These are phyloP conservation scores for Komagataella mondaviorum DNA, from an alignment of 805 yeast genomes.

Conservation along the genomic window DNA sequence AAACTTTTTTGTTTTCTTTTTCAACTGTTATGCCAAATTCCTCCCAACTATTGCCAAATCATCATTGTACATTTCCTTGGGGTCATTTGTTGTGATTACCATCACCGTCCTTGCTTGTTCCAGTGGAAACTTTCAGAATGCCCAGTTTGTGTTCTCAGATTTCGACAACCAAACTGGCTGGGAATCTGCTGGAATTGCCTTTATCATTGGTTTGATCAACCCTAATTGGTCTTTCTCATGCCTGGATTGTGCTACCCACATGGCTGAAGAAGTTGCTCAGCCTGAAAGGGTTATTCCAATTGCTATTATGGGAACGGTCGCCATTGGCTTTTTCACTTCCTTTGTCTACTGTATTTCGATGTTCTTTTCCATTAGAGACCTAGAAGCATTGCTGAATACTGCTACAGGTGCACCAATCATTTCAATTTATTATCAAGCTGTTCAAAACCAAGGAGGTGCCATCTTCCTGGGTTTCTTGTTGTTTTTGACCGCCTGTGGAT, in stretches of 20 bases:
- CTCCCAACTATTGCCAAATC: constrained; percentile 35
- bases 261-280: constrained; percentile 50
- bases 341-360: constrained; percentile 38
- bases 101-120: constrained; percentile 39
- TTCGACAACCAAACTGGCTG: constrained; percentile 50
- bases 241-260: constrained; percentile 57
- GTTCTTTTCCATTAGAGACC: constrained; percentile 45
- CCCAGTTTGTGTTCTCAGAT: constrained; percentile 38
- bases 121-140: constrained; percentile 34
- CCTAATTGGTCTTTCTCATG: constrained; percentile 63
- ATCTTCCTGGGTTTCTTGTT: constrained; percentile 33
- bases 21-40: constrained; percentile 36
- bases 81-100: constrained; percentile 39
- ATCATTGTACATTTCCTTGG: constrained; percentile 37
- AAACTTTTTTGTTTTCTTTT: constrained; percentile 26
- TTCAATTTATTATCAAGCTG: constrained; percentile 49
- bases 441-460: constrained; percentile 40
- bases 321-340: constrained; percentile 52
- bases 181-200: constrained; percentile 43
- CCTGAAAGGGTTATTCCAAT: constrained; percentile 50
- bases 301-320: constrained; percentile 48
- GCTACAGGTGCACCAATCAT: constrained; percentile 50
- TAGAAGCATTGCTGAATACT: constrained; percentile 31
- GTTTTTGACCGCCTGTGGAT: constrained; percentile 39
- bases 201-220: constrained; percentile 57